Base-by-base conservation (phyloP, 2,329 filamentous ascomycete species). In the Penicillium sp. region DNA sequence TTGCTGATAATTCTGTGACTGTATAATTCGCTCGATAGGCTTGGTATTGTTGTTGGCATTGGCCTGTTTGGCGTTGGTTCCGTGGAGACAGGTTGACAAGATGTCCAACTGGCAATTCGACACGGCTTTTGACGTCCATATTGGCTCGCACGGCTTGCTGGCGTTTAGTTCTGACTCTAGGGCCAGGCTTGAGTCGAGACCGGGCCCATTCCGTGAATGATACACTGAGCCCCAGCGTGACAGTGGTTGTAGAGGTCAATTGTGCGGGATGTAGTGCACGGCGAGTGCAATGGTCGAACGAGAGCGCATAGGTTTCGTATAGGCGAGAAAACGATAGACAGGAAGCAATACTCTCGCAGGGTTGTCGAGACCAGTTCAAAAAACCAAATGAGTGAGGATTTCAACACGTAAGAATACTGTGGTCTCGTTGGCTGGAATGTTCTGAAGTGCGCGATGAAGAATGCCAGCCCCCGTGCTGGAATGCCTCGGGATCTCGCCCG, bases 71-170 rank as follows among this genome's bases (percentile, higher is more conserved):
- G n/a, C 22, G 51, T 45, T 61, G 62, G 35, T 61, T 58, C 55
- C 71, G 71, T 39, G 70, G 60, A 39, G 68, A 67, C 38, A 73
- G 66, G 51, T 72, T 73, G 52, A 74, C 65, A 11, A 73, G 55
- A 50, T 73, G 70, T 61, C 67, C 68, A 47, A 69, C 67, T 11
- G 71, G 68, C 47, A 72, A 59, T 59, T 71, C 63, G 48, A 73
- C 62, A 45, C 62, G 55, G 41, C 61, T 62, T 57, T 56, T 58
- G 41, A 62, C 31, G 45, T 68, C 68, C 72, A 75, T 75, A 31
- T 61, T 71, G 61, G 56, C 48, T 47, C 55, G 53, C 50, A 28
- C 22, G 25, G 7, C 37, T 51, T 41, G 39, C 35, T 25, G 25
- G 41, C 49, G 38, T 25, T 63, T 49, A 48, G 41, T 39, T 47